Percentiles rank a stretch among this genome's conserved stretches.
These are phyloP conservation scores for Lepraria neglecta DNA, from an alignment of 495 filamentous ascomycete species.

Conservation along the genomic window DNA sequence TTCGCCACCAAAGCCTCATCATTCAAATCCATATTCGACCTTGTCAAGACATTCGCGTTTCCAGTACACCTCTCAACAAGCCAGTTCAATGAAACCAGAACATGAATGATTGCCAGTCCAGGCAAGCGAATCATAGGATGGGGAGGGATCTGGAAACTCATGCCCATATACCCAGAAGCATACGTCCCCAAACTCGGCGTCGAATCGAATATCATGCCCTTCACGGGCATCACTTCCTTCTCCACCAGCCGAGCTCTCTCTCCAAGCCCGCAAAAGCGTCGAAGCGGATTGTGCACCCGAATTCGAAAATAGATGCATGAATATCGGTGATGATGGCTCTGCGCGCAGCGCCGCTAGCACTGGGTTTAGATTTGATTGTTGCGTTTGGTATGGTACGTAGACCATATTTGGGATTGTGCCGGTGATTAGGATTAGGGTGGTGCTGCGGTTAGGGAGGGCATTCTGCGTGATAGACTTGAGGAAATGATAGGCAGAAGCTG, in stretches of 20 bases:
- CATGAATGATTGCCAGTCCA: not conserved
- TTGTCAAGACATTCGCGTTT: not conserved
- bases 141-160: not conserved
- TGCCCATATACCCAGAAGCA: not conserved
- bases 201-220: not conserved
- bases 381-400: not conserved
- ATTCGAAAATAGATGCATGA: not conserved
- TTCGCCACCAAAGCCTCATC: not conserved
- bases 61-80: not conserved
- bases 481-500: too few species aligned
- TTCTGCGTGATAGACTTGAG: too few species aligned
- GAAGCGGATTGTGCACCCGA: not conserved
- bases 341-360: not conserved
- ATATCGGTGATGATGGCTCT: not conserved
- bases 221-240: not conserved
- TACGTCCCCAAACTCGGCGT: not conserved
- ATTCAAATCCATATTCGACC: not conserved
- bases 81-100: not conserved
- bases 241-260: not conserved
- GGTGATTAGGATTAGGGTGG: not conserved
- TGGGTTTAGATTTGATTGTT: not conserved
- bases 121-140: not conserved
- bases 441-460: too few species aligned
- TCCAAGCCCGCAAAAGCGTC: not conserved
- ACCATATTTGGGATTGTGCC: not conserved